Evolutionary conservation across 1,284 basidiomycete genomes (phyloP).

Genomic region (Grifola frondosa): DNA sequence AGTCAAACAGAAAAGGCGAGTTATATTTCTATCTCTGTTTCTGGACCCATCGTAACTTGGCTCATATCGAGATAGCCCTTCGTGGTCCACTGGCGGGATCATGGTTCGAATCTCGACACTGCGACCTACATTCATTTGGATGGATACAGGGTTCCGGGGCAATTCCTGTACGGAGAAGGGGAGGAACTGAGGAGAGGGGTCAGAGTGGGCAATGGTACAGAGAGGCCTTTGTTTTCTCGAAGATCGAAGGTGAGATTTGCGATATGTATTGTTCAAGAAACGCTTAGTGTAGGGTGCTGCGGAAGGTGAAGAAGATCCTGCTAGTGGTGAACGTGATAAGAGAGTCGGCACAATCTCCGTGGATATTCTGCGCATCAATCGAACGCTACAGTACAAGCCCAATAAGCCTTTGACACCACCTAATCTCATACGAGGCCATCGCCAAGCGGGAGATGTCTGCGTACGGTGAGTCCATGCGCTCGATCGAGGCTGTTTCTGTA

Average conservation of each 20-base stretch:
- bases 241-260: slow-evolving; percentile 30
- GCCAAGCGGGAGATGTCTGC: slow-evolving; percentile 18
- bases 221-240: slow-evolving; percentile 60
- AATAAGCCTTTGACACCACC: slow-evolving; percentile 21
- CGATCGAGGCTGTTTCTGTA: too few species aligned
- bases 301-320: slow-evolving; percentile 3
- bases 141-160: slow-evolving; percentile 55
- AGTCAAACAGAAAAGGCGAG: slow-evolving; percentile 54
- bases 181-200: slow-evolving; percentile 39
- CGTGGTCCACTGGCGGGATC: slow-evolving; percentile 59
- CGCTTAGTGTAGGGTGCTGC: not conserved
- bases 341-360: slow-evolving; percentile 54
- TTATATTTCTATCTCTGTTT: not conserved
- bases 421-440: slow-evolving; percentile 16
- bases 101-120: slow-evolving; percentile 49
- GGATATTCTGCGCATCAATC: slow-evolving; percentile 53
- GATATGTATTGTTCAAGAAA: not conserved
- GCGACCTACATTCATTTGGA: slow-evolving; percentile 61
- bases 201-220: slow-evolving; percentile 26
- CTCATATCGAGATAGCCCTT: slow-evolving; percentile 42
- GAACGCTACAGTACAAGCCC: slow-evolving; percentile 23
- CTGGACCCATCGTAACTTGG: slow-evolving; percentile 2
- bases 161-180: slow-evolving; percentile 57
- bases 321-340: slow-evolving; percentile 19
- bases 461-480: slow-evolving; percentile 18